phyloP scores from a whole-genome alignment of 2,329 filamentous ascomycete genomes.

The Fonsecaea pugnacius region DNA sequence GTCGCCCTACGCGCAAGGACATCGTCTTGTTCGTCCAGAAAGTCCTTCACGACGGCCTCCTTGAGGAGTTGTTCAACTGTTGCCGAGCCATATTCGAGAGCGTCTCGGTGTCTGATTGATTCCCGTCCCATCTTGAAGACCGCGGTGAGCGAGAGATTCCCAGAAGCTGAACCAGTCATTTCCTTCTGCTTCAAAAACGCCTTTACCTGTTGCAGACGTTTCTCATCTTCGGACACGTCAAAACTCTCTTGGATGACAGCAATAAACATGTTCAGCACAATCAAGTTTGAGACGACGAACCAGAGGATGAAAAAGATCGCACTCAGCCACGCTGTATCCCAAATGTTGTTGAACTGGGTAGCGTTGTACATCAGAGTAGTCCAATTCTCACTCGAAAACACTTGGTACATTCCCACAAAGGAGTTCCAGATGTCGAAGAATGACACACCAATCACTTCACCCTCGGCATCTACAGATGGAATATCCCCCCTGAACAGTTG shows the following conservation, averaged over 20 bases:
- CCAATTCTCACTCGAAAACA: slow-evolving; percentile 96
- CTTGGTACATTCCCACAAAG: slow-evolving; percentile 96
- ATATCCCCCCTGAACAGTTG: slow-evolving; percentile 92
- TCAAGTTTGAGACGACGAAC: slow-evolving; percentile 95
- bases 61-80: slow-evolving; percentile 96
- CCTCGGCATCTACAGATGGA: slow-evolving; percentile 64
- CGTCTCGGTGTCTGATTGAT: slow-evolving; percentile 71
- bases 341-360: slow-evolving; percentile 68
- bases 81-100: slow-evolving; percentile 86
- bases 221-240: slow-evolving; percentile 97
- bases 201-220: slow-evolving; percentile 93
- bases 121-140: slow-evolving; percentile 68
- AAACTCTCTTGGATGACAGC: slow-evolving; percentile 99
- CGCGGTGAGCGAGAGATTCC: slow-evolving; percentile 76
- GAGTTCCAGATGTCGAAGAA: slow-evolving; percentile 94
- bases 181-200: slow-evolving; percentile 93
- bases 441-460: slow-evolving; percentile 68
- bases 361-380: slow-evolving; percentile 83
- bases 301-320: slow-evolving; percentile 89
- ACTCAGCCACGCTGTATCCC: slow-evolving; percentile 85
- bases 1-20: slow-evolving; percentile 37
- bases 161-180: slow-evolving; percentile 64
- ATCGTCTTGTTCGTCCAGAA: slow-evolving; percentile 74
- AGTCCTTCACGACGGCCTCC: slow-evolving; percentile 92
- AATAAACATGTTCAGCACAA: slow-evolving; percentile 99